Evolutionary conservation across 2,329 filamentous ascomycete species (phyloP).

Genomic region (Aspergillus pseudoviridinutans): DNA sequence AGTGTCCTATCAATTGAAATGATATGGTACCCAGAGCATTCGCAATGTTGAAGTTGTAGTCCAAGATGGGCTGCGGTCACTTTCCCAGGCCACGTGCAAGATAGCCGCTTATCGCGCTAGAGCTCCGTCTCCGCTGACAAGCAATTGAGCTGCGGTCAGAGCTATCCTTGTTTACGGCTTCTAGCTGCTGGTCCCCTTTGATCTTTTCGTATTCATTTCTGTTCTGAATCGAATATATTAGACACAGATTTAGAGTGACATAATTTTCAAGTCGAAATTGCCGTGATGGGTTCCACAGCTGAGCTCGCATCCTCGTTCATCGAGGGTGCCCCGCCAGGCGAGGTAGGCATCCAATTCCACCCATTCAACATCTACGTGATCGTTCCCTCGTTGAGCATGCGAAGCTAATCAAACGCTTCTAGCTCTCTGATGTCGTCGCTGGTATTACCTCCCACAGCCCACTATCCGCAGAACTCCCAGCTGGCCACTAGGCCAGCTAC

Average conservation of each 20-base stretch:
- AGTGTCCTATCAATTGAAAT: not conserved
- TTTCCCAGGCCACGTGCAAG: conserved; percentile 12
- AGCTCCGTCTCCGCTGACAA: conserved; percentile 16
- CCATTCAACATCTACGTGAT: conserved; percentile 8
- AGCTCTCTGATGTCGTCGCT: conserved; percentile 85
- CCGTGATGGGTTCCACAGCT: conserved; percentile 44
- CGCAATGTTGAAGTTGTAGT: not conserved
- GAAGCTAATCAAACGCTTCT: conserved; percentile 15
- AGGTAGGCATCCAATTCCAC: conserved; percentile 56
- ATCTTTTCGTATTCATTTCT: not conserved
- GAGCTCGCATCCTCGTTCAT: conserved; percentile 79
- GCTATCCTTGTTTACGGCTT: conserved; percentile 4
- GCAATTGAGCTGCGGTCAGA: not conserved
- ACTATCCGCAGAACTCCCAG: conserved; percentile 2
- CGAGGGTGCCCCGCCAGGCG: conserved; percentile 89
- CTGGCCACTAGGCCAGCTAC: not conserved
- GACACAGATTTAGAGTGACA: not conserved
- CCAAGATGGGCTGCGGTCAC: not conserved
- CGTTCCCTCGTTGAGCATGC: not conserved
- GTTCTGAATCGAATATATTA: not conserved
- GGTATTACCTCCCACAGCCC: conserved; percentile 50
- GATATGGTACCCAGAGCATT: not conserved
- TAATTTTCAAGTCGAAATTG: not conserved
- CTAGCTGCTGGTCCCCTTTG: not conserved
- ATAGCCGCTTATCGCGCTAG: conserved; percentile 19